Evolutionary conservation across 345 rosid genomes (phyloP), one percentile per base, ranked within the genome.

Genomic region (Eucalyptus lansdowneana): DNA sequence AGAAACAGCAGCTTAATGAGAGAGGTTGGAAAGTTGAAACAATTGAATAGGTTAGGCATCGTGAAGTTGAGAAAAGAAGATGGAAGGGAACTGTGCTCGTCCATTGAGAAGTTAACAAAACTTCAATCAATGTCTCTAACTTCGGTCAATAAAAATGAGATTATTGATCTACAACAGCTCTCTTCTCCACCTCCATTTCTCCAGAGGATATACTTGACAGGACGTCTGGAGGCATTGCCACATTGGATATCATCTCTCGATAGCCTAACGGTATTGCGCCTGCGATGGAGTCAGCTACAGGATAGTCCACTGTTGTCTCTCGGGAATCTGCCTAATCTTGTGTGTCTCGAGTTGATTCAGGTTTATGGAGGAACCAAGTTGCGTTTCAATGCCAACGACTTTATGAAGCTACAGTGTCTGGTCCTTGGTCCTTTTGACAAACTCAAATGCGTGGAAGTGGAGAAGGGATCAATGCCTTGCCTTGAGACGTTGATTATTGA

Each of bases 41-140:
- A 94, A 65, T 91, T 94, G 27, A 89, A 91, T 47, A 89, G 91
- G 87, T 86, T 94, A 15, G 94, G 94, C 25, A 89, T 94, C 88
- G 24, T 89, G 50, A 92, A 91, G 60, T 45, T 94, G 88, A 93
- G 90, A 37, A 88, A 50, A 60, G 93, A 91, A 92, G 90, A 93
- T 54, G 95, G 93, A 67, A 80, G 34, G 29, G 62, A 42, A n/a
- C 25, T 94, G 81, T 94, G 94, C 86, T 88, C 31, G 3, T 91
- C 93, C 11, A 89, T 94, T 31, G 67, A 88, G 47, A 89, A 89
- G 60, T 67, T 91, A 31, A 89, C 53, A 12, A 87, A 87, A 65
- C 95, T 93, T 51, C 92, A 89, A 4, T 80, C 94, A 16, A 24
- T 94, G n/a, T 91, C 95, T 10, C 21, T 94, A 27, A 76, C 24